These are phyloP conservation scores for Dactylonectria macrodidyma DNA, from an alignment of 2,329 filamentous ascomycete species.

Conservation along the genomic window DNA sequence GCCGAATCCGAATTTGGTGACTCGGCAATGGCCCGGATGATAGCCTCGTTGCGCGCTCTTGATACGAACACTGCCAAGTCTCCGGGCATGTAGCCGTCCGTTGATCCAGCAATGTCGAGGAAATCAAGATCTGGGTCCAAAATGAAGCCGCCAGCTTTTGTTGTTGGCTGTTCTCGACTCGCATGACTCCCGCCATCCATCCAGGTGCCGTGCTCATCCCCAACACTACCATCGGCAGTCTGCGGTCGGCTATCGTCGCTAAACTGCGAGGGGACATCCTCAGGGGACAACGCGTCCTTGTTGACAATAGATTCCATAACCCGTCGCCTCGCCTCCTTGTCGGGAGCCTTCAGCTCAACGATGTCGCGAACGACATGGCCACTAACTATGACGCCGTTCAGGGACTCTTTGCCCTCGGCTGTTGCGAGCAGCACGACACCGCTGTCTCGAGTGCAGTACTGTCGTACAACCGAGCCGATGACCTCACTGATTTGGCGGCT, in stretches of 20 bases:
- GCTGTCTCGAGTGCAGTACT: slow-evolving; percentile 85
- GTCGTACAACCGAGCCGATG: slow-evolving; percentile 84
- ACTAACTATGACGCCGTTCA: slow-evolving; percentile 92
- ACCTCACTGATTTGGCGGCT: slow-evolving; percentile 94
- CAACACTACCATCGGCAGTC: slow-evolving; percentile 67
- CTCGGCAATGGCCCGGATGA: slow-evolving; percentile 84
- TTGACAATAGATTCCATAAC: slow-evolving; percentile 86
- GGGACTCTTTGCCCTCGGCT: slow-evolving; percentile 90
- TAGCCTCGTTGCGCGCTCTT: slow-evolving; percentile 89
- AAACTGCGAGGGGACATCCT: slow-evolving; percentile 55
- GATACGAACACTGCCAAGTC: slow-evolving; percentile 90
- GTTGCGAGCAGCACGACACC: slow-evolving; percentile 91
- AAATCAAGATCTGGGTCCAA: slow-evolving; percentile 87
- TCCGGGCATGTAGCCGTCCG: slow-evolving; percentile 98
- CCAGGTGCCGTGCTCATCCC: slow-evolving; percentile 77
- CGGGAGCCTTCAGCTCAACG: slow-evolving; percentile 88
- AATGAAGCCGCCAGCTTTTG: slow-evolving; percentile 74
- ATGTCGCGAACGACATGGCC: slow-evolving; percentile 95
- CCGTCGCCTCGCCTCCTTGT: slow-evolving; percentile 88
- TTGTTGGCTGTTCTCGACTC: slow-evolving; percentile 57
- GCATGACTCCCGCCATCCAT: slow-evolving; percentile 79
- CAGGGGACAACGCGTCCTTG: slow-evolving; percentile 62
- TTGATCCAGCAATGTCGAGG: slow-evolving; percentile 91
- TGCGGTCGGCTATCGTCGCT: slow-evolving; percentile 68
- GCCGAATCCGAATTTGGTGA: slow-evolving; percentile 61